Evolutionary conservation across 768 basidiomycete genomes (phyloP), one percentile per base, ranked within the genome.

Genomic region (Podaxis sp.): DNA sequence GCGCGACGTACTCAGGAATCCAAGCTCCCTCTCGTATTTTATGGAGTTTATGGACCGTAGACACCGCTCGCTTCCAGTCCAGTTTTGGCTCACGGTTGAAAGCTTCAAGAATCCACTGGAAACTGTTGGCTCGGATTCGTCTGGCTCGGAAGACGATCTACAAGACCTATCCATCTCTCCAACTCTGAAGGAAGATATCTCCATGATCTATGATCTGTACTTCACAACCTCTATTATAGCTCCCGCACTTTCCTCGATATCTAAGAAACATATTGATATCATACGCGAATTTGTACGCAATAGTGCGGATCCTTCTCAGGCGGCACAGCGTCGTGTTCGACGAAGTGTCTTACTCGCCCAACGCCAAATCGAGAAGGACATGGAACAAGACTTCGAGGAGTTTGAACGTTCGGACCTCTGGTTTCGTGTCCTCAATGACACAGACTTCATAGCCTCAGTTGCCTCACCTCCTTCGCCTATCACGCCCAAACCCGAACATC

Each of bases 31-130:
- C 2, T 93, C 92, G 1, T 96, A 97, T 71, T 92, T 96, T 75
- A 95, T 98, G 88, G 97, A 99, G 76, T 97, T 93, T 67, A 95
- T 98, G 93, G 97, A 98, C 66, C 84, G 97, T 13, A 84, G 90
- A 6, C 82, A 86, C 62, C 85, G 90, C 32, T 91, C 95, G 11
- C 69, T 92, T 11, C 84, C 93, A 9, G 93, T 97, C 2, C 96
- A 98, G 64, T 99, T 98, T 74, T 98, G 96, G 96, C 78, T 98
- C 1, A 93, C 94, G 0, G 92, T 98, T 2, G 95, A 99, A 74
- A 93, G 93, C 61, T 96, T 98, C 82, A 98, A 98, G 75, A 93
- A 96, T 65, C 97, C 97, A 0, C 74, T 99, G 27, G 95, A 97
- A 71, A 83, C 86, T 2, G 82, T 90, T 4, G 89, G 93, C 64